Percentiles rank a stretch among this genome's conserved stretches.
Evolutionary conservation across 1,139 yeast species (phyloP).

Genomic region (Yamadazyma spencermartinsiae): DNA sequence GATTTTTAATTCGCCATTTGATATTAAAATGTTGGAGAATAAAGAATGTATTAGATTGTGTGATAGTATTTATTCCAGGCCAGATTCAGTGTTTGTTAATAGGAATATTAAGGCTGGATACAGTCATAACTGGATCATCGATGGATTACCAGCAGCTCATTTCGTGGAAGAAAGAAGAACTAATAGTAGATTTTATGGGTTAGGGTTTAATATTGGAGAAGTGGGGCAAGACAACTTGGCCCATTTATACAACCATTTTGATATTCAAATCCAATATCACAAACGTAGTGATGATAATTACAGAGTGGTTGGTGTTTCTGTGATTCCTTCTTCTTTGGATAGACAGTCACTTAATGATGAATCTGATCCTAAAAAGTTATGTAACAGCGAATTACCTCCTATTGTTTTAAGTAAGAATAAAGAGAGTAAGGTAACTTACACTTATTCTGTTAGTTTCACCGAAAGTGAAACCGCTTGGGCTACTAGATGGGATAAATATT

Average conservation of each 20-base stretch:
- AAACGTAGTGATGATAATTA: conserved; percentile 62
- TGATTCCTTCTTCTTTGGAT: conserved; percentile 65
- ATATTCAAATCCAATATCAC: conserved; percentile 79
- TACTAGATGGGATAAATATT: conserved; percentile 96
- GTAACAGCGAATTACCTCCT: conserved; percentile 33
- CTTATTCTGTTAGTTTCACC: conserved; percentile 57
- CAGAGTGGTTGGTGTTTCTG: conserved; percentile 90
- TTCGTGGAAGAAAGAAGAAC: conserved; percentile 56
- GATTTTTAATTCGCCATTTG: conserved; percentile 88
- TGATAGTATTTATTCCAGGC: conserved; percentile 52
- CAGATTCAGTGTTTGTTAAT: conserved; percentile 74
- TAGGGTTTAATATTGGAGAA: conserved; percentile 80
- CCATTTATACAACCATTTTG: conserved; percentile 77
- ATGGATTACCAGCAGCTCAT: conserved; percentile 91
- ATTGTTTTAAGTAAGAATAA: conserved; percentile 32
- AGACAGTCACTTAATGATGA: conserved; percentile 23
- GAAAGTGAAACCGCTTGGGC: conserved; percentile 87
- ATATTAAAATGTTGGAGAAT: conserved; percentile 73
- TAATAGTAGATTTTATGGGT: conserved; percentile 62
- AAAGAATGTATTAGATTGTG: conserved; percentile 69
- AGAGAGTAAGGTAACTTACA: conserved; percentile 34
- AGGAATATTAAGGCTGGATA: conserved; percentile 80
- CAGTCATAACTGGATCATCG: conserved; percentile 88
- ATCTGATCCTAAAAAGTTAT: conserved; percentile 23
- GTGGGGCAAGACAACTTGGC: conserved; percentile 50